phyloP scores from a whole-genome alignment of 768 basidiomycete species.

The Tulasnella sp. region DNA sequence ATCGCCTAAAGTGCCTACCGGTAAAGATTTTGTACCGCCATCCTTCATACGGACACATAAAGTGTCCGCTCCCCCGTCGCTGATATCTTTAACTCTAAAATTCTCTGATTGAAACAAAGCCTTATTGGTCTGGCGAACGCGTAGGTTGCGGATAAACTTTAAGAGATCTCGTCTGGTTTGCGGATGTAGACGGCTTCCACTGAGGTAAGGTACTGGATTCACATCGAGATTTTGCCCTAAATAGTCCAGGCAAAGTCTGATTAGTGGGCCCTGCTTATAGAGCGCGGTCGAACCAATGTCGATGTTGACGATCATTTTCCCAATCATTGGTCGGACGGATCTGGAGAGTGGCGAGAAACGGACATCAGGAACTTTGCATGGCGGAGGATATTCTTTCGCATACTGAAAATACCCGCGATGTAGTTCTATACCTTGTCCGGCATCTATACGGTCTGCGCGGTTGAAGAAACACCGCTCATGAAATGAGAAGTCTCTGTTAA shows the following conservation, averaged over 20 bases:
- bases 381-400: neutral
- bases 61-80: conserved; percentile 50
- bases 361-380: neutral
- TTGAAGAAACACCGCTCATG: conserved; percentile 73
- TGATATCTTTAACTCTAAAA: conserved; percentile 61
- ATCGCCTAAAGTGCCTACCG: conserved; percentile 31
- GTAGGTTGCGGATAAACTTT: conserved; percentile 17
- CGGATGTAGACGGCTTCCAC: neutral
- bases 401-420: conserved; percentile 78
- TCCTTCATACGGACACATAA: conserved; percentile 55
- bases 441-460: conserved; percentile 45
- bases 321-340: conserved; percentile 63
- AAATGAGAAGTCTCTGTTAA: conserved; percentile 51
- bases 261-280: conserved; percentile 53
- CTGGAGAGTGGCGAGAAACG: conserved; percentile 16
- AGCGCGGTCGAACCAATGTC: conserved; percentile 74
- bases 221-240: neutral
- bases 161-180: neutral
- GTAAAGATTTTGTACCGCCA: conserved; percentile 40
- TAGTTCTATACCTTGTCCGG: conserved; percentile 56
- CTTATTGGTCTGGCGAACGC: no score
- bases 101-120: no score
- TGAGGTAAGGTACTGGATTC: conserved; percentile 46
- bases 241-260: conserved; percentile 45
- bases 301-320: conserved; percentile 63